Conservation (phyloP, 192 early-diverging fungal genomes). For the Umbelopsis vinacea region DNA sequence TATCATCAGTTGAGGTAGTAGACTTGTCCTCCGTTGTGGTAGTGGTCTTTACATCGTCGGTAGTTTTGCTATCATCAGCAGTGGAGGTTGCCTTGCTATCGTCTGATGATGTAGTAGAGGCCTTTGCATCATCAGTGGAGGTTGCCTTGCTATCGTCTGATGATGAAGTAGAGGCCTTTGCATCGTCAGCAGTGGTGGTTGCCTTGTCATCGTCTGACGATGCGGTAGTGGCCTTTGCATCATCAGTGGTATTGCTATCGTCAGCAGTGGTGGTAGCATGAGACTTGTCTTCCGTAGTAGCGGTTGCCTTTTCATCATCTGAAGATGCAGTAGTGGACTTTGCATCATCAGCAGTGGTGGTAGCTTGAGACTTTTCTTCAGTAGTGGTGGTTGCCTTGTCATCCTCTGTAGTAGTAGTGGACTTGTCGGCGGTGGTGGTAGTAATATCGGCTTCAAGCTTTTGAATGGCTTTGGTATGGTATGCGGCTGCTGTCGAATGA, state of each 20-base stretch:
- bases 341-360: neutral
- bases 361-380: neutral
- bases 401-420: neutral
- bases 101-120: neutral
- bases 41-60: neutral
- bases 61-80: neutral
- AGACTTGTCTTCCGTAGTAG: neutral
- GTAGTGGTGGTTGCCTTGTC: neutral
- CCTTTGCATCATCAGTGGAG: neutral
- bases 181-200: neutral
- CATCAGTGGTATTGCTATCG: neutral
- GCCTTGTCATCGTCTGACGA: neutral
- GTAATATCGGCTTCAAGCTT: neutral
- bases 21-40: neutral
- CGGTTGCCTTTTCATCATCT: neutral
- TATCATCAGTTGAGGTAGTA: neutral
- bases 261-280: neutral
- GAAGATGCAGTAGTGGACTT: neutral
- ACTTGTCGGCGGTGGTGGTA: neutral
- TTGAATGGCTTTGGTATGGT: neutral
- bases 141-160: neutral
- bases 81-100: neutral
- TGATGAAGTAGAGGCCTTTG: slow-evolving; percentile 6
- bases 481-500: neutral
- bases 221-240: neutral